These are phyloP conservation scores for Buxus sempervirens DNA, from an alignment of 164 flowering plant species.

Conservation along the genomic window DNA sequence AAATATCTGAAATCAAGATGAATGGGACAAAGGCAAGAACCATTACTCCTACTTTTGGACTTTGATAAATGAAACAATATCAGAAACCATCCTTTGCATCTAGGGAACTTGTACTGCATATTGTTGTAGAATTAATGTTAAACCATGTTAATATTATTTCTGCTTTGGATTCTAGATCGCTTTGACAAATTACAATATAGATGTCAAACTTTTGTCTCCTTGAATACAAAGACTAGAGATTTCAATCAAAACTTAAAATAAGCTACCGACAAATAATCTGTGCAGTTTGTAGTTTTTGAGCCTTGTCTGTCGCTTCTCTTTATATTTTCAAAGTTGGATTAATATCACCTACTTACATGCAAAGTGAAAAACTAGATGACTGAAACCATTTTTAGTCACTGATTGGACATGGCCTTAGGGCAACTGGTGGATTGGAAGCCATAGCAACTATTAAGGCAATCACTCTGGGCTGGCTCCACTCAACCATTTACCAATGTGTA, in stretches of 20 bases:
- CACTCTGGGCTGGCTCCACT: not conserved
- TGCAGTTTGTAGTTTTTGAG: too few relatives aligned
- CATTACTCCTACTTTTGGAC: not conserved
- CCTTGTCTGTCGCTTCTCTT: too few relatives aligned
- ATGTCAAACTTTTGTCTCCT: too few relatives aligned
- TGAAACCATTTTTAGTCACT: not conserved
- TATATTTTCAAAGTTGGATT: not conserved
- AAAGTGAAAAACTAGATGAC: not conserved
- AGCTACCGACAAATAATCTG: too few relatives aligned
- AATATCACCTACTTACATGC: not conserved
- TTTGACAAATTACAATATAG: too few relatives aligned
- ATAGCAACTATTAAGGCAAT: not conserved
- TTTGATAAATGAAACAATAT: not conserved
- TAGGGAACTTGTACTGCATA: not conserved
- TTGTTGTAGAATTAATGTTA: too few relatives aligned
- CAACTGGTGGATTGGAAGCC: slow-evolving; percentile 2
- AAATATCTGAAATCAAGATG: not conserved
- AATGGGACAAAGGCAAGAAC: not conserved
- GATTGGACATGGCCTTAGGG: not conserved
- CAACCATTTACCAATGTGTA: slow-evolving; percentile 1
- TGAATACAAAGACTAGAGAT: too few relatives aligned
- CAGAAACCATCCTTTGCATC: not conserved
- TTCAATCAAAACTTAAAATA: too few relatives aligned
- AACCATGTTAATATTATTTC: too few relatives aligned
- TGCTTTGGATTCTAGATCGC: too few relatives aligned